phyloP scores from a whole-genome alignment of 441 rosid species.

The Adansonia madagascariensis region DNA sequence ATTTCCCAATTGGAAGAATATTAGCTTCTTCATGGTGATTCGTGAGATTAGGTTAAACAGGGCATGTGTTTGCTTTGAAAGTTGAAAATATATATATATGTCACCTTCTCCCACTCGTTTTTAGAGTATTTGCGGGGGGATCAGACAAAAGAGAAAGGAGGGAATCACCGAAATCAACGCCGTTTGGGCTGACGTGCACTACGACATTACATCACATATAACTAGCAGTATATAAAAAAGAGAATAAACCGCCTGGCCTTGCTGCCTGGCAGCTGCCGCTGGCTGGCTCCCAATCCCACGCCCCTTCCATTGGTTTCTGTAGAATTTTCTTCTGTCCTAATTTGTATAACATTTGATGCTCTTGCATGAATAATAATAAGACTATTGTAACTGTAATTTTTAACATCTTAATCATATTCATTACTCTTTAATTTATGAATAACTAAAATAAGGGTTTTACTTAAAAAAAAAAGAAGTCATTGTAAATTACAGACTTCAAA shows the following conservation, averaged over 20 bases:
- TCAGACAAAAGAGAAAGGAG: slow-evolving; percentile 52
- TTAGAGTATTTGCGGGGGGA: slow-evolving; percentile 28
- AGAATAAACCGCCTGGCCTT: background rate
- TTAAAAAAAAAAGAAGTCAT: no score
- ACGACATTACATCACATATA: slow-evolving; percentile 42
- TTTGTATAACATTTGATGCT: background rate
- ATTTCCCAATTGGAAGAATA: slow-evolving; percentile 50
- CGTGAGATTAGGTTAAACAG: slow-evolving; percentile 43
- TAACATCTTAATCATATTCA: slow-evolving; percentile 1
- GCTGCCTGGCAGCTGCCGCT: background rate
- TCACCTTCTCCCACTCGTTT: slow-evolving; percentile 44
- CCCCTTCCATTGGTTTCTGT: slow-evolving; percentile 17
- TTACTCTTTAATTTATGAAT: background rate
- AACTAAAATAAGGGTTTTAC: background rate
- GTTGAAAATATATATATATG: slow-evolving; percentile 18
- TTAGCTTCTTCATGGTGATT: slow-evolving; percentile 60
- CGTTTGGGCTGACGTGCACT: slow-evolving; percentile 73
- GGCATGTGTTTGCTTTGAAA: slow-evolving; percentile 59
- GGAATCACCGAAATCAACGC: slow-evolving; percentile 79
- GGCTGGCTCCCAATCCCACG: slow-evolving; percentile 19
- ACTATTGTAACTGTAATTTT: background rate
- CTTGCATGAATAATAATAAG: background rate
- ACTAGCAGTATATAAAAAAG: background rate
- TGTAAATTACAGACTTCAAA: no score
- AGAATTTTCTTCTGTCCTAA: slow-evolving; percentile 29